Conservation (phyloP, 306 rosid species). For the Vigna mungo region DNA sequence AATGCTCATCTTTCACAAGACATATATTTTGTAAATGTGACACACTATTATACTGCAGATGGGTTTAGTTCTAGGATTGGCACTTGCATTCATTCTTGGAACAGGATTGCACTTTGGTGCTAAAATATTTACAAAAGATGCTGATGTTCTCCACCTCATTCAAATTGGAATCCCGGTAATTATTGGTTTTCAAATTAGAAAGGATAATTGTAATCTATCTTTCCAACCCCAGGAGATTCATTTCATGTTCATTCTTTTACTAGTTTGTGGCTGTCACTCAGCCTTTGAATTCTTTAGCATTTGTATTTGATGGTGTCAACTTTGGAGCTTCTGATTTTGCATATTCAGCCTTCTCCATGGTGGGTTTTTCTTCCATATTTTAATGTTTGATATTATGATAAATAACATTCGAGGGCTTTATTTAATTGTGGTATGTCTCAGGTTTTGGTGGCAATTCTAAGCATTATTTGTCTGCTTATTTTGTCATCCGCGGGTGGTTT, state of each 20-base stretch:
- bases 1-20: neutral
- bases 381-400: conserved; percentile 9
- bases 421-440: conserved; percentile 39
- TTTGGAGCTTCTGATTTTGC: conserved; percentile 99
- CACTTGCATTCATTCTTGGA: conserved; percentile 76
- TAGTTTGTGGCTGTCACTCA: conserved; percentile 96
- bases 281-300: conserved; percentile 89
- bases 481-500: conserved; percentile 78
- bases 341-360: conserved; percentile 96
- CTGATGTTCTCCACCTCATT: conserved; percentile 70
- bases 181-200: conserved; percentile 33
- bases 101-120: conserved; percentile 82
- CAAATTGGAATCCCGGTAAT: conserved; percentile 81
- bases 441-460: conserved; percentile 84
- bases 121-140: conserved; percentile 74
- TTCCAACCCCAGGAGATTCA: conserved; percentile 32
- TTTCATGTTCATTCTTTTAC: conserved; percentile 33
- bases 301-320: conserved; percentile 96
- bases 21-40: conserved; percentile 22
- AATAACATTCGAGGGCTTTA: neutral
- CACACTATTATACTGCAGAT: conserved; percentile 60
- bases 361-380: conserved; percentile 48
- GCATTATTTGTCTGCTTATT: conserved; percentile 75
- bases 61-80: conserved; percentile 80
- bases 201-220: neutral